phyloP scores from a whole-genome alignment of 2,329 filamentous ascomycete genomes.

The Annulohypoxylon truncatum region DNA sequence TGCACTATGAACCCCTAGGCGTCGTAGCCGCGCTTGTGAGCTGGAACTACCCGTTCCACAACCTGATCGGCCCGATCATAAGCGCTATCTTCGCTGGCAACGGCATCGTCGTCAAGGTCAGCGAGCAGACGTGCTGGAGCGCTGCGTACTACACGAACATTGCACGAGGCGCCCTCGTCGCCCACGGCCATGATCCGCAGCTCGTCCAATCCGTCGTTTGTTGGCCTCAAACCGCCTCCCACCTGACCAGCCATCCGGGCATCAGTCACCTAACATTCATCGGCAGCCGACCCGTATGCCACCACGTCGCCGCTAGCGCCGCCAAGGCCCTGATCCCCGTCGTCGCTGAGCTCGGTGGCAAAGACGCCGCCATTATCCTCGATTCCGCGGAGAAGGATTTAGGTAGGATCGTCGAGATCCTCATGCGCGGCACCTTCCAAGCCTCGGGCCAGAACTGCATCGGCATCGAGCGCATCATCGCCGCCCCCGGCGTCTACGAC shows the following conservation, averaged over 20 bases:
- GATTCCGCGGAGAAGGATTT: constrained; percentile 78
- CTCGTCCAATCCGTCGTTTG: constrained; percentile 88
- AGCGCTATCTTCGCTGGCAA: constrained; percentile 92
- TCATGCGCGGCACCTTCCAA: constrained; percentile 94
- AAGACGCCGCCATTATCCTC: constrained; percentile 90
- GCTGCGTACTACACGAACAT: constrained; percentile 84
- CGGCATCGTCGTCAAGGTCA: constrained; percentile 91
- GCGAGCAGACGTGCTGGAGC: constrained; percentile 96
- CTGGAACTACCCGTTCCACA: constrained; percentile 99
- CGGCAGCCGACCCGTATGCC: constrained; percentile 86
- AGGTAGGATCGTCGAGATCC: constrained; percentile 78
- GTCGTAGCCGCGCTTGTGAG: constrained; percentile 93
- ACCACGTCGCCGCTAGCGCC: constrained; percentile 87
- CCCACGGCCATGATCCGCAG: constrained; percentile 83
- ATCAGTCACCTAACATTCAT: constrained; percentile 97
- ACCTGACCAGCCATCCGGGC: constrained; percentile 85
- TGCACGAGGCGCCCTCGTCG: constrained; percentile 79
- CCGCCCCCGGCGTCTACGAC: constrained; percentile 79
- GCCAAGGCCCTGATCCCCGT: constrained; percentile 88
- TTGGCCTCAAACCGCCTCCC: constrained; percentile 84
- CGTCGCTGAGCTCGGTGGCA: constrained; percentile 91
- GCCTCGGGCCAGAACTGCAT: constrained; percentile 98
- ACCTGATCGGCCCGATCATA: constrained; percentile 90
- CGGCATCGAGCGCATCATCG: constrained; percentile 93
- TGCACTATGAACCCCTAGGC: constrained; percentile 90